phyloP scores from a whole-genome alignment of 805 yeast genomes.

The Yamadazyma sp. region DNA sequence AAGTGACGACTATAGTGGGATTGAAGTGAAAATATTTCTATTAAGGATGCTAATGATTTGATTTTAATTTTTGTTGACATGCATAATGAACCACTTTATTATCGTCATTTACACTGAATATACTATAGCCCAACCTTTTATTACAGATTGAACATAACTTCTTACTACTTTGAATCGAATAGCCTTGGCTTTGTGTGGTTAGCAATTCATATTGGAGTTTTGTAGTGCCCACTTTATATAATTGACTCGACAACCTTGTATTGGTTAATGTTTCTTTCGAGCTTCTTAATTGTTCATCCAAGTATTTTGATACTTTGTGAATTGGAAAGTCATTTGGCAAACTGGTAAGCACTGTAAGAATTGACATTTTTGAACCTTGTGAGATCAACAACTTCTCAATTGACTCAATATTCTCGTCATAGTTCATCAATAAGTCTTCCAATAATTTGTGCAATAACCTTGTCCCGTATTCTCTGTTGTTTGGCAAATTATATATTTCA shows the following conservation, averaged over 20 bases:
- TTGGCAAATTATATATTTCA: conserved; percentile 33
- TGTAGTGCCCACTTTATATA: conserved; percentile 53
- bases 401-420: conserved; percentile 29
- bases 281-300: conserved; percentile 44
- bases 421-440: conserved; percentile 42
- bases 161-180: conserved; percentile 35
- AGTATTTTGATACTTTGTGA: conserved; percentile 37
- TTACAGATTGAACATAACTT: conserved; percentile 59
- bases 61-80: conserved; percentile 27
- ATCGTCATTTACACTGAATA: conserved; percentile 48
- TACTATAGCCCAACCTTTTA: conserved; percentile 52
- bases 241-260: conserved; percentile 41
- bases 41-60: not conserved
- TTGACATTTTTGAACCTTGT: conserved; percentile 50
- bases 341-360: conserved; percentile 40
- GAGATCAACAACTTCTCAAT: conserved; percentile 40
- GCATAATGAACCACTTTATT: conserved; percentile 55
- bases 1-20: too few species aligned
- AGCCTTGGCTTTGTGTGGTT: conserved; percentile 31
- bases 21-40: too few species aligned
- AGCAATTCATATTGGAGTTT: conserved; percentile 44
- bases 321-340: conserved; percentile 54
- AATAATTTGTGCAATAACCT: conserved; percentile 48
- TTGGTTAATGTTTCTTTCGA: conserved; percentile 39
- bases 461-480: conserved; percentile 39